Percentiles rank a stretch among this genome's conserved stretches.
phyloP scores from a whole-genome alignment of 495 filamentous ascomycete species.

The Thermothielavioides terrestris region DNA sequence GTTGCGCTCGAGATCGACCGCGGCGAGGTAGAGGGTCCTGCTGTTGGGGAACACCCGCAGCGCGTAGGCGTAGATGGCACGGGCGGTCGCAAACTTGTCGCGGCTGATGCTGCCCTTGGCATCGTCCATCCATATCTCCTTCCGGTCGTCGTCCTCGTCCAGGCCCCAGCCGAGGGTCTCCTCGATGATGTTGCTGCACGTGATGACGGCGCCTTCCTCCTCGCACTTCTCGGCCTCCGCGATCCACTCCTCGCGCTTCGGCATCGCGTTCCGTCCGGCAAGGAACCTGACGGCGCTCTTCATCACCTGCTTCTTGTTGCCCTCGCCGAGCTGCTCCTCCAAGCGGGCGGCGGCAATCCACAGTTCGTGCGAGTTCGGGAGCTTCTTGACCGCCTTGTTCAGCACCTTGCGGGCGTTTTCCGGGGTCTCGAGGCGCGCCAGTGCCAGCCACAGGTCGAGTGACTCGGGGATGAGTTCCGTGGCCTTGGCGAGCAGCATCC shows the following conservation, averaged over 20 bases:
- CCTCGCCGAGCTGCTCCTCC: conserved; percentile 77
- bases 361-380: conserved; percentile 84
- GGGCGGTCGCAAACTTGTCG: conserved; percentile 77
- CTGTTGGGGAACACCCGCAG: conserved; percentile 78
- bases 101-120: conserved; percentile 67
- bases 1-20: conserved; percentile 82
- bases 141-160: conserved; percentile 94
- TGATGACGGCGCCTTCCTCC: conserved; percentile 78
- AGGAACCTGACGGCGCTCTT: conserved; percentile 86
- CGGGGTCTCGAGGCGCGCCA: conserved; percentile 78
- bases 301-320: conserved; percentile 77
- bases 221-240: conserved; percentile 91
- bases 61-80: conserved; percentile 88
- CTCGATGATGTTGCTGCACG: conserved; percentile 77
- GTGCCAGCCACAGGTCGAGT: conserved; percentile 88
- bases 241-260: conserved; percentile 96
- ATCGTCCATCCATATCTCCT: conserved; percentile 92
- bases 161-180: conserved; percentile 90
- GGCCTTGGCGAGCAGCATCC: conserved; percentile 80
- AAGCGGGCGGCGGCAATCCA: conserved; percentile 93
- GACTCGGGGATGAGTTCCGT: conserved; percentile 89
- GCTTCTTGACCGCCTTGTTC: conserved; percentile 88
- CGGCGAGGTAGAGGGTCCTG: conserved; percentile 76
- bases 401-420: conserved; percentile 89
- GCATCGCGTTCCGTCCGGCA: conserved; percentile 85